Percentiles rank a stretch among this genome's conserved stretches.
phyloP scores from a whole-genome alignment of 83 land plant genomes.

The Larix sibirica region DNA sequence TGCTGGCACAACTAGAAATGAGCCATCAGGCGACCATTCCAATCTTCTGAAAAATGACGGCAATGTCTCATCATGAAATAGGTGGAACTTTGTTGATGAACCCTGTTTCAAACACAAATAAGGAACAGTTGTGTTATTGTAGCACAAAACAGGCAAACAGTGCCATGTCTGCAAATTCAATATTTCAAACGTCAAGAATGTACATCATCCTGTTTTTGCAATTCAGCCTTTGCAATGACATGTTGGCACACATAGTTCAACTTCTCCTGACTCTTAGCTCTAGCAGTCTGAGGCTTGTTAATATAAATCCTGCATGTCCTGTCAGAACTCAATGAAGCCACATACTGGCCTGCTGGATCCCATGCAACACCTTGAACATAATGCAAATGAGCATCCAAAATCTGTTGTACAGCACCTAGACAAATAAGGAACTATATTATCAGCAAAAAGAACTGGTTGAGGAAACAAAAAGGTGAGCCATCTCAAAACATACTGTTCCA shows the following conservation, averaged over 20 bases:
- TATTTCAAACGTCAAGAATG: background rate
- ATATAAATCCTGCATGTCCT: slow-evolving; percentile 88
- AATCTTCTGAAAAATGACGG: slow-evolving; percentile 96
- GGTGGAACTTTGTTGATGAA: slow-evolving; percentile 52
- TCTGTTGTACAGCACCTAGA: slow-evolving; percentile 80
- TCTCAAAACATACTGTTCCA: background rate
- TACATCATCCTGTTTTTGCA: slow-evolving; percentile 14
- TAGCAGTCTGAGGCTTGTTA: slow-evolving; percentile 43
- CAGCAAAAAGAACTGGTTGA: background rate
- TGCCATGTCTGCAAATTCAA: background rate
- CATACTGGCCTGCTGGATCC: slow-evolving; percentile 88
- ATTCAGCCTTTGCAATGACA: slow-evolving; percentile 68
- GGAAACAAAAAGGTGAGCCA: background rate
- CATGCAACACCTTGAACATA: slow-evolving; percentile 99
- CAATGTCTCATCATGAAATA: slow-evolving; percentile 95
- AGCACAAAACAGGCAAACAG: background rate
- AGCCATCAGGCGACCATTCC: slow-evolving; percentile 99
- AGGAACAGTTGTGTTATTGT: background rate
- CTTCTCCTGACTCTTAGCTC: slow-evolving; percentile 56
- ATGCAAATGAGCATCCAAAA: slow-evolving; percentile 84
- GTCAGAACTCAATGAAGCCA: slow-evolving; percentile 93
- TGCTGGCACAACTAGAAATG: slow-evolving; percentile 89
- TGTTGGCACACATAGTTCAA: slow-evolving; percentile 76
- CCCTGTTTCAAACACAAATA: slow-evolving; percentile 17
- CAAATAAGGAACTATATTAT: slow-evolving; percentile 2